Percentiles rank a stretch among this genome's conserved stretches.
Conservation (phyloP, 2,329 filamentous ascomycete genomes). For the Camillea tinctor region DNA sequence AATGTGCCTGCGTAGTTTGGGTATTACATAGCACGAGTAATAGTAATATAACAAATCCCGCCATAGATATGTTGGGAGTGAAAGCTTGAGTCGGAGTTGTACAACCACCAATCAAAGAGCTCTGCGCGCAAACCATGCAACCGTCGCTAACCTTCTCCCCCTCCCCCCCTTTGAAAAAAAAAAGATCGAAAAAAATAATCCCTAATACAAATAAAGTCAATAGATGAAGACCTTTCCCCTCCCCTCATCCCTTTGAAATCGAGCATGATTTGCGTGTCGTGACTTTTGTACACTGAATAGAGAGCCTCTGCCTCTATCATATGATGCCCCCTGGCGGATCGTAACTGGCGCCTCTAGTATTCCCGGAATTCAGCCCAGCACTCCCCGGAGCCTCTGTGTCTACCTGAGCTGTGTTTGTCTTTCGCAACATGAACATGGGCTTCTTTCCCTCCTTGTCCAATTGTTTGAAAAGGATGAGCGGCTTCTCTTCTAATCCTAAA, state of each 20-base stretch:
- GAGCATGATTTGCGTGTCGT: neutral
- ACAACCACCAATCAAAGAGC: slow-evolving; percentile 7
- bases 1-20: too few relatives aligned
- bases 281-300: neutral
- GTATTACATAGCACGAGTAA: neutral
- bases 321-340: slow-evolving; percentile 62
- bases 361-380: slow-evolving; percentile 48
- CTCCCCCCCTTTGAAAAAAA: slow-evolving; percentile 1
- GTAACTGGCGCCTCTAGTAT: slow-evolving; percentile 46
- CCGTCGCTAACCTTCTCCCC: too few relatives aligned
- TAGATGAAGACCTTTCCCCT: neutral
- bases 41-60: neutral
- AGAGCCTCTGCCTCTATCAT: slow-evolving; percentile 29
- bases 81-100: slow-evolving; percentile 3
- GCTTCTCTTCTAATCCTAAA: slow-evolving; percentile 86
- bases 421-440: slow-evolving; percentile 97
- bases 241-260: neutral
- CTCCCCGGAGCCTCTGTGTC: slow-evolving; percentile 53
- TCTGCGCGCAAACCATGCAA: slow-evolving; percentile 14
- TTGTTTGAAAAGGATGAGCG: slow-evolving; percentile 94
- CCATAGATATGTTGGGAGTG: neutral
- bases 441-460: slow-evolving; percentile 96
- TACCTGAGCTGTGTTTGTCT: slow-evolving; percentile 55
- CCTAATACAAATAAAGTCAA: neutral
- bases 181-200: too few relatives aligned